Percentiles rank a stretch among this genome's conserved stretches.
Evolutionary conservation across 352 stramenopile species (phyloP).

Genomic region (Phytophthora agathidicida): DNA sequence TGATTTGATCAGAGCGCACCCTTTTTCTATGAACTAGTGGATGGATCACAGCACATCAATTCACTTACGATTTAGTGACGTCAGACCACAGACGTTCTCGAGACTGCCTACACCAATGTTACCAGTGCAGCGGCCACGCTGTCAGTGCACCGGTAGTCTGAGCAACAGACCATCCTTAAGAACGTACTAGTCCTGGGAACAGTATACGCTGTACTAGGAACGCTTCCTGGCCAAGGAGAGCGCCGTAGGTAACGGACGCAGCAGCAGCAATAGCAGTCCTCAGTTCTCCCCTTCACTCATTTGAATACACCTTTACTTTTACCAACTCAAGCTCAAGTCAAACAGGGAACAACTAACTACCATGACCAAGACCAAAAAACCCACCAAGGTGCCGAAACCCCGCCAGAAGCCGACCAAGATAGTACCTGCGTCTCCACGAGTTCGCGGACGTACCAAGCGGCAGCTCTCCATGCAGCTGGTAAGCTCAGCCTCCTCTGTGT

Average conservation of each 20-base stretch:
- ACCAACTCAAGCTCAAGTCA: no score
- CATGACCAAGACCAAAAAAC: neutral
- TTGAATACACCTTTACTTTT: neutral
- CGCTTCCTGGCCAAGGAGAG: neutral
- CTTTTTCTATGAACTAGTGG: conserved; percentile 1
- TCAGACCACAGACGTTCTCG: no score
- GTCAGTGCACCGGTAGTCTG: neutral
- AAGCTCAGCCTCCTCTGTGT: neutral
- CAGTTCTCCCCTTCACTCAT: neutral
- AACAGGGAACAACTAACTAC: conserved; percentile 1
- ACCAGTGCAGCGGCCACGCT: neutral
- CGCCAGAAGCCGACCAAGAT: neutral
- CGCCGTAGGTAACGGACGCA: neutral
- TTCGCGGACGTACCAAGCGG: neutral
- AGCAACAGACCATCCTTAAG: neutral
- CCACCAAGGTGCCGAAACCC: neutral
- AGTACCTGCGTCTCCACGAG: neutral
- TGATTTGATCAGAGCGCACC: neutral
- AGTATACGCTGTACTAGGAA: neutral
- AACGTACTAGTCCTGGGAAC: neutral
- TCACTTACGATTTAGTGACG: no score
- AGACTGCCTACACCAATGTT: no score
- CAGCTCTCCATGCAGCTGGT: neutral
- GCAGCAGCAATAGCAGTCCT: neutral
- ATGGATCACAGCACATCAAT: neutral